These are phyloP conservation scores for Tephrocybe sp. DNA, from an alignment of 768 basidiomycete species.

Conservation along the genomic window DNA sequence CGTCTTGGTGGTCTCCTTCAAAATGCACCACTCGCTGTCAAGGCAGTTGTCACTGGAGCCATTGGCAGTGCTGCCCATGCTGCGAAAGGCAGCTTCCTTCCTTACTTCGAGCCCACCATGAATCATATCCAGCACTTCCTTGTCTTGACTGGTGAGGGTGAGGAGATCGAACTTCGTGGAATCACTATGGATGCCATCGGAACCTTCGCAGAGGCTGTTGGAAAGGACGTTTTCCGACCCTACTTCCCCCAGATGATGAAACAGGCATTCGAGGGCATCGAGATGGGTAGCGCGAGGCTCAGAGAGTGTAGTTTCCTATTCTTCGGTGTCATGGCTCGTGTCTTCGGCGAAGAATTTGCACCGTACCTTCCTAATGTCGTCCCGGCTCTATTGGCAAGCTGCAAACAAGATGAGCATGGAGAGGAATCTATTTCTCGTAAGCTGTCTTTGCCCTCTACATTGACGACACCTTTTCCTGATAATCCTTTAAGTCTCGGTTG, in stretches of 20 bases:
- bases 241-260: conserved; percentile 98
- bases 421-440: conserved; percentile 49
- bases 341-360: conserved; percentile 93
- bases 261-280: conserved; percentile 87
- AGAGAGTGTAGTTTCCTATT: conserved; percentile 97
- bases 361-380: conserved; percentile 83
- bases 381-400: conserved; percentile 78
- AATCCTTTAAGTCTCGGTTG: conserved; percentile 39
- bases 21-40: conserved; percentile 81
- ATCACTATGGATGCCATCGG: conserved; percentile 99
- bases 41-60: conserved; percentile 94
- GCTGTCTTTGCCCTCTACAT: conserved; percentile 12
- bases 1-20: conserved; percentile 85
- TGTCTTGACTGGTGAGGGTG: conserved; percentile 78
- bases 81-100: conserved; percentile 84
- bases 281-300: conserved; percentile 81
- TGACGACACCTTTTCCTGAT: conserved; percentile 5
- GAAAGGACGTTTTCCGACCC: conserved; percentile 89
- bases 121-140: conserved; percentile 86
- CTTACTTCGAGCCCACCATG: conserved; percentile 95
- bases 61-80: conserved; percentile 98
- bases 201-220: conserved; percentile 96
- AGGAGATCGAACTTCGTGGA: conserved; percentile 91
- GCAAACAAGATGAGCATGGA: conserved; percentile 79
- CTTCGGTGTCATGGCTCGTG: conserved; percentile 97